These are phyloP conservation scores for Agapanthus africanus DNA, from an alignment of 106 monocot genomes.

Conservation along the genomic window DNA sequence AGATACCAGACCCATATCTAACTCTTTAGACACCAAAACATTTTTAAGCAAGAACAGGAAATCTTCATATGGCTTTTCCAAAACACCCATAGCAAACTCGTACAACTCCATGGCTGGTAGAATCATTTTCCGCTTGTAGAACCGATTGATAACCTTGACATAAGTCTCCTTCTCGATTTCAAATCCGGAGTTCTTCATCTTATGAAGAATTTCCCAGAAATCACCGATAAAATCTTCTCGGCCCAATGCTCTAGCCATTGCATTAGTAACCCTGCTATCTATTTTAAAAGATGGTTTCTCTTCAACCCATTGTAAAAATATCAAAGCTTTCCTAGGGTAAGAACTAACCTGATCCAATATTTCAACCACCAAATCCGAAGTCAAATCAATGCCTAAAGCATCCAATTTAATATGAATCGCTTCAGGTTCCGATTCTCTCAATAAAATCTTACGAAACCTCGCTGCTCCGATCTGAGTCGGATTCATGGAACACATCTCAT, in stretches of 20 bases:
- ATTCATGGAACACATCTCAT: conserved; percentile 27
- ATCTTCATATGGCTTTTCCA: conserved; percentile 29
- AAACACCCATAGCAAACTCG: conserved; percentile 35
- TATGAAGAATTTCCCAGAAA: conserved; percentile 36
- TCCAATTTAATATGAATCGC: conserved; percentile 20
- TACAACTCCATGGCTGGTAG: conserved; percentile 41
- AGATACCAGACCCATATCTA: conserved; percentile 40
- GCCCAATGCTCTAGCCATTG: conserved; percentile 43
- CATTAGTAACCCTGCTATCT: conserved; percentile 33
- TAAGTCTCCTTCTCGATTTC: conserved; percentile 43
- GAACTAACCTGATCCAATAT: conserved; percentile 31
- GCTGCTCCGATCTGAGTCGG: conserved; percentile 12
- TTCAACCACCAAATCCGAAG: conserved; percentile 34
- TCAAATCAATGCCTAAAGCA: conserved; percentile 26
- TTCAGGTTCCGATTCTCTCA: conserved; percentile 25
- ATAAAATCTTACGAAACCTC: conserved; percentile 30
- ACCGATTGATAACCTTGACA: conserved; percentile 23
- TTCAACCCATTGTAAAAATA: conserved; percentile 44
- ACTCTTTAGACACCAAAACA: conserved; percentile 32
- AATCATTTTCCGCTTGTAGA: conserved; percentile 36
- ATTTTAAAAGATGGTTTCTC: conserved; percentile 19
- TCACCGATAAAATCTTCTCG: conserved; percentile 44
- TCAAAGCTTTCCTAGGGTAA: conserved; percentile 36
- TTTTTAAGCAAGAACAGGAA: conserved; percentile 40
- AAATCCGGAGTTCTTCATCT: conserved; percentile 38